Base-by-base conservation (phyloP, 2,329 filamentous ascomycete genomes). In the Fusarium decemcellulare region DNA sequence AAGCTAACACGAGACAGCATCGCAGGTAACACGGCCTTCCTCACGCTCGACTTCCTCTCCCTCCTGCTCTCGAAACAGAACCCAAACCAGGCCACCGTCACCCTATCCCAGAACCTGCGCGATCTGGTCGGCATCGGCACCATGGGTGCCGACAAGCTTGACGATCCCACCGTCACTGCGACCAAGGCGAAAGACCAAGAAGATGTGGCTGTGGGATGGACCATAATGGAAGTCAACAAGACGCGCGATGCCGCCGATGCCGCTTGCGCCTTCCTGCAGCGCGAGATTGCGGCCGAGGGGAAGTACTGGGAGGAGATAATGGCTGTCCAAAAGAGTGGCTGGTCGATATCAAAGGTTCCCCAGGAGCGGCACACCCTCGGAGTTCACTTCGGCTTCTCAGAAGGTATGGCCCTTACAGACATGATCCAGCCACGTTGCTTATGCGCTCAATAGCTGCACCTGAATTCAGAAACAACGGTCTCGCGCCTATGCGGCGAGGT, bases 251-350 rank as follows among this genome's bases (percentile, higher is more conserved):
- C 91, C 37, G 87, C 97, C 23, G 82, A 94, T 14, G 86, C 89
- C 10, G 91, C 94, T 6, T 92, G 93, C 0, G 85, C 87, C 29
- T 87, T 93, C 42, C 81, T 99, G 12, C 88, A 93, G 72, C 88
- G 87, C 11, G 95, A 97, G 78, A 92, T 97, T 36, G 86, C 88
- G 10, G 88, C 90, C 32, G 96, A 99, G 82, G 91, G 91, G 2
- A 91, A 87, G 72, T 99, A 97, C 79, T 99, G 96, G 96, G 88
- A 92, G 59, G 92, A 97, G 73, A 88, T 98, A 3, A 83, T 97
- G 48, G 88, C 90, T 10, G 90, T 98, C 46, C 94, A 92, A 69
- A 89, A 94, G 70, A 91, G 90, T 58, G 94, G 95, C 6, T 99
- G 96, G 95, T 91, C 92, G 18, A 84, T 98, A 16, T 95, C 92